These are phyloP conservation scores for Raffaelea arxii DNA, from an alignment of 2,329 filamentous ascomycete genomes.

Conservation along the genomic window DNA sequence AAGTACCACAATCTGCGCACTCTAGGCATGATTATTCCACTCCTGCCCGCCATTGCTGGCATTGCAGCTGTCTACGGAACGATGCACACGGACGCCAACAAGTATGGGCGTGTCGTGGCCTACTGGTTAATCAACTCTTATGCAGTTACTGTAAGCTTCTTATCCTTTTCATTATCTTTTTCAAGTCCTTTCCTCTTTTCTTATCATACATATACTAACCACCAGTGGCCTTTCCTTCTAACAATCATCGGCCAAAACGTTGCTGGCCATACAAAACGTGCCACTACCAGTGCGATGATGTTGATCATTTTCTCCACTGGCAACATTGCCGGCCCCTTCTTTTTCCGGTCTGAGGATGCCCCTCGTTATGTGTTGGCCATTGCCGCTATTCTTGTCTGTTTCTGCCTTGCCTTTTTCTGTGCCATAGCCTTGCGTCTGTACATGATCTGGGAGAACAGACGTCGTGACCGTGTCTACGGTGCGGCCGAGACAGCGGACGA, in stretches of 20 bases:
- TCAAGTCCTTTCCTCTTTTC: too few species aligned
- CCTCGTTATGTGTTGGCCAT: conserved; percentile 28
- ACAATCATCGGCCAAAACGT: conserved; percentile 36
- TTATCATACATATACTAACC: too few species aligned
- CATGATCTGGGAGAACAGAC: conserved; percentile 29
- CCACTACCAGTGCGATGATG: conserved; percentile 24
- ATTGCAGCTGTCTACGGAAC: conserved; percentile 17
- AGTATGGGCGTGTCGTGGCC: conserved; percentile 29
- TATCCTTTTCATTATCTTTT: conserved; percentile 20
- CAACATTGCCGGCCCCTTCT: conserved; percentile 53
- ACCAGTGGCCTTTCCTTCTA: conserved; percentile 7
- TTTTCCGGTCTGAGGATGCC: conserved; percentile 44
- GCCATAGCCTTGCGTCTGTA: conserved; percentile 28
- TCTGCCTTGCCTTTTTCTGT: conserved; percentile 9
- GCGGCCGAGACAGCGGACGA: conserved; percentile 10
- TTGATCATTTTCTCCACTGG: conserved; percentile 26
- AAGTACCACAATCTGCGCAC: conserved; percentile 25
- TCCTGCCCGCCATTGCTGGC: conserved; percentile 17
- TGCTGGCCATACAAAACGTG: conserved; percentile 51
- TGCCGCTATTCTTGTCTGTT: conserved; percentile 29
- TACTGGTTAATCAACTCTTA: conserved; percentile 29
- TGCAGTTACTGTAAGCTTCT: conserved; percentile 23
- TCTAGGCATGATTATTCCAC: conserved; percentile 17
- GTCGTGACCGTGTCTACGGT: conserved; percentile 19
- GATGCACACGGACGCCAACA: conserved; percentile 17